phyloP scores from a whole-genome alignment of 495 filamentous ascomycete species.

The Xylaria telfairii region DNA sequence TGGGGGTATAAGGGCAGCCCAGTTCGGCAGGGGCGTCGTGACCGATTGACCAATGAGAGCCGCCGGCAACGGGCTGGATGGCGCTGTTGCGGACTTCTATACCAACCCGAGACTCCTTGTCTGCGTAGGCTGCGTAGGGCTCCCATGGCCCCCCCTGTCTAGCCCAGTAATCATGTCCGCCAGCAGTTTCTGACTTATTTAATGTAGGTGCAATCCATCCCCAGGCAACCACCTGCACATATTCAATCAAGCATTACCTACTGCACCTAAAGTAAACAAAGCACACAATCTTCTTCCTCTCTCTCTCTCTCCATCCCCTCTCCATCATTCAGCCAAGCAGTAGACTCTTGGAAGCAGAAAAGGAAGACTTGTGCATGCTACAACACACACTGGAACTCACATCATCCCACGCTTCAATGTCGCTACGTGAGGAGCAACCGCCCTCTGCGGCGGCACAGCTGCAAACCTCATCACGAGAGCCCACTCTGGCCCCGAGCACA shows the following conservation, averaged over 20 bases:
- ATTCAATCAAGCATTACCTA: background rate
- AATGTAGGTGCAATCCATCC: background rate
- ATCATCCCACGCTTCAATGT: constrained; percentile 3
- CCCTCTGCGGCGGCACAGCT: constrained; percentile 1
- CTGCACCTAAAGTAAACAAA: background rate
- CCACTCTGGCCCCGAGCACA: constrained; percentile 16
- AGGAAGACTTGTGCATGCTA: background rate
- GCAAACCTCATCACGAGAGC: constrained; percentile 10
- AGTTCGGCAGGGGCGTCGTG: background rate
- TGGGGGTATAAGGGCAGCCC: background rate
- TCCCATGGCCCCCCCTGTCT: too few relatives aligned
- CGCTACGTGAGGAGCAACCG: background rate
- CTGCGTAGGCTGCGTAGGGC: too few relatives aligned
- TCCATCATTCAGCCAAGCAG: background rate
- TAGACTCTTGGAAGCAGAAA: background rate
- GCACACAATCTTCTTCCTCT: background rate
- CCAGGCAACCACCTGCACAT: background rate
- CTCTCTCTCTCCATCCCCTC: background rate
- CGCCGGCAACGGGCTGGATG: background rate
- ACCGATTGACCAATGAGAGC: background rate
- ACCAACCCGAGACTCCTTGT: constrained; percentile 13
- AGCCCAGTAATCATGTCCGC: background rate
- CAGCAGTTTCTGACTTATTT: background rate
- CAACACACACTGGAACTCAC: background rate
- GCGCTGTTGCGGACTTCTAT: constrained; percentile 1